Evolutionary conservation across 2,329 filamentous ascomycete species (phyloP).

Genomic region (Didymella arachidicola): DNA sequence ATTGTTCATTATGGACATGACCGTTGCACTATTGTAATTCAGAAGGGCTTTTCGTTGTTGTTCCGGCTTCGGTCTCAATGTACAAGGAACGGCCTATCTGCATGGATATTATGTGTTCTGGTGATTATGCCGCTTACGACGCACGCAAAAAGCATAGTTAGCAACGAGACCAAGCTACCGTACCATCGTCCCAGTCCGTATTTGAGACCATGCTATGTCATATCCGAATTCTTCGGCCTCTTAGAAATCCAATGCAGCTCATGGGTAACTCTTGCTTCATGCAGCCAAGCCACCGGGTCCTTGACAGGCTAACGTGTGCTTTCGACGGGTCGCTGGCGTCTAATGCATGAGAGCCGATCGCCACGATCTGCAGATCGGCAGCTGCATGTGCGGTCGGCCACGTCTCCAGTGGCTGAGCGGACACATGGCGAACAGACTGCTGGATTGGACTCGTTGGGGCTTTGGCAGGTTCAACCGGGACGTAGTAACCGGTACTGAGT

Average conservation of each 20-base stretch:
- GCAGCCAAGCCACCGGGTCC: neutral
- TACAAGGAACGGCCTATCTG: slow-evolving; percentile 17
- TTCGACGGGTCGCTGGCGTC: slow-evolving; percentile 5
- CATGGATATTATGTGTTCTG: slow-evolving; percentile 14
- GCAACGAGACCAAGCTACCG: slow-evolving; percentile 9
- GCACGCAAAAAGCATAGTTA: slow-evolving; percentile 16
- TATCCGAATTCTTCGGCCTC: neutral
- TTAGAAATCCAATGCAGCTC: neutral
- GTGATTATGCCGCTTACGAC: slow-evolving; percentile 13
- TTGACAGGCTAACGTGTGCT: neutral
- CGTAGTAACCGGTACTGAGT: neutral
- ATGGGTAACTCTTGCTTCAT: neutral
- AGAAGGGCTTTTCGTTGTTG: slow-evolving; percentile 10
- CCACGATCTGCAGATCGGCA: slow-evolving; percentile 19
- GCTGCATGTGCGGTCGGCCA: slow-evolving; percentile 9
- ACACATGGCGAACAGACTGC: slow-evolving; percentile 13
- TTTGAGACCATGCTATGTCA: neutral
- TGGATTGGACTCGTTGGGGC: neutral
- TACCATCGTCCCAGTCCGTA: neutral
- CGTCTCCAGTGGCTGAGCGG: slow-evolving; percentile 11
- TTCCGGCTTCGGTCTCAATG: slow-evolving; percentile 7
- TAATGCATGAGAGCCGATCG: slow-evolving; percentile 7
- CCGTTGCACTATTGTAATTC: slow-evolving; percentile 12
- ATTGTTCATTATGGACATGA: slow-evolving; percentile 6
- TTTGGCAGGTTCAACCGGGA: slow-evolving; percentile 7